Evolutionary conservation across 495 filamentous ascomycete genomes (phyloP), one percentile per base, ranked within the genome.

Genomic region (Talaromyces thailandensis): DNA sequence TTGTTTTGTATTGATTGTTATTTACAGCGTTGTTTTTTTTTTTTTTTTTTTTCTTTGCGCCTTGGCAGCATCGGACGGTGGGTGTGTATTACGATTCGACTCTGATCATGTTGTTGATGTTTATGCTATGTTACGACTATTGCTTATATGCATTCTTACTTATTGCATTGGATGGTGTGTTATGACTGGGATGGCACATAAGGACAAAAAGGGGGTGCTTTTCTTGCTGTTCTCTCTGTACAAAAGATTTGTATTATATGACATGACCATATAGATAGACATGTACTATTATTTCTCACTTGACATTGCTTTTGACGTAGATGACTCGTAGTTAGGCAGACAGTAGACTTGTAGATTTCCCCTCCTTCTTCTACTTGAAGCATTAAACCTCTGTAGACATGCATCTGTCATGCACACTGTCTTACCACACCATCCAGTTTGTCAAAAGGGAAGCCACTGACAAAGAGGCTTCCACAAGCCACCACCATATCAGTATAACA

Each of bases 181-280:
- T 53, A 53, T 53, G 50, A 24, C 11, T 53, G 18, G 50, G 25
- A 26, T 7, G 48, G 48, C 25, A 51, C 50, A 53, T 53, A 53
- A 24, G 50, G 50, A 53, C 50, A 24, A 53, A 53, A 53, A 53
- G 50, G 50, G 12, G 50, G 50, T 24, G 21, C 12, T 24, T 53
- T 53, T 53, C n/a, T 24, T 53, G 50, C 50, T 53, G 50, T 25
- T 52, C 28, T 8, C 12, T 11, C 28, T 53, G 50, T 53, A 53
- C 50, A 53, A 53, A 51, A 53, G 50, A 28, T 25, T 28, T 53
- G 50, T 53, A 53, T 53, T 28, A 53, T 53, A 53, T 53, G 23
- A 53, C 9, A 52, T 48, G 43, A 48, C 43, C 43, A n/a, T 8
- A 48, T 48, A 18, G 43, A 48, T 21, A 57, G 55, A 57, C n/a